A percentile compares a stretch with the other conserved stretches of the same genome.
phyloP scores from a whole-genome alignment of 306 rosid genomes.

The Gleditsia sinensis region DNA sequence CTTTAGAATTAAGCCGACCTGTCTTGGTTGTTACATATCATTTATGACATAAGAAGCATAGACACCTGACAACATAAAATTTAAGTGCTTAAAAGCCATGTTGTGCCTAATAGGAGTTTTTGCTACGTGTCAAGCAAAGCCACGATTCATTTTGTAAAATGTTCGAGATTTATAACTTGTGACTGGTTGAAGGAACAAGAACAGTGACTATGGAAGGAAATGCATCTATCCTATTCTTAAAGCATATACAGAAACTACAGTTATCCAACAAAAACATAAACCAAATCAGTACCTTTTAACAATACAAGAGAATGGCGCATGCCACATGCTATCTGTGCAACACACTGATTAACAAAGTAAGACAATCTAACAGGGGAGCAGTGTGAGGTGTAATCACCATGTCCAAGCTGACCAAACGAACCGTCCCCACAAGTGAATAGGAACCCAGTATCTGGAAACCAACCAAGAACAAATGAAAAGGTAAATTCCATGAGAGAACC shows the following conservation, averaged over 20 bases:
- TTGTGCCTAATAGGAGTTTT: too few species aligned
- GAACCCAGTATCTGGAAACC: constrained; percentile 56
- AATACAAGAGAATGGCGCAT: constrained; percentile 92
- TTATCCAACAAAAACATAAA: neutral
- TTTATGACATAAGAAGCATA: too few species aligned
- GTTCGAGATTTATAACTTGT: too few species aligned
- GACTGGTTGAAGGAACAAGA: too few species aligned
- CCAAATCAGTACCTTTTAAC: constrained; percentile 59
- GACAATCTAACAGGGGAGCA: constrained; percentile 61
- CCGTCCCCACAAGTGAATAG: constrained; percentile 91
- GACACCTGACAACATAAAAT: too few species aligned
- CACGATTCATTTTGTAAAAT: too few species aligned
- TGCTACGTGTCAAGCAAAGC: too few species aligned
- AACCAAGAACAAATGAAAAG: constrained; percentile 11
- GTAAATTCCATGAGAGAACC: constrained; percentile 7
- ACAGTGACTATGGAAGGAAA: neutral
- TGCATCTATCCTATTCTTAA: neutral
- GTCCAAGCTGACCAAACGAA: constrained; percentile 97
- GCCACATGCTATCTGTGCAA: constrained; percentile 75
- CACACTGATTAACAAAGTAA: constrained; percentile 55
- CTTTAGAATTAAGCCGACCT: neutral
- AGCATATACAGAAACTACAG: too few species aligned
- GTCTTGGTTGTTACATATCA: too few species aligned
- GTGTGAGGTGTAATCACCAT: constrained; percentile 65
- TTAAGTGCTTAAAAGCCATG: too few species aligned